These are phyloP conservation scores for Sonneratia alba DNA, from an alignment of 345 rosid species.

Conservation along the genomic window DNA sequence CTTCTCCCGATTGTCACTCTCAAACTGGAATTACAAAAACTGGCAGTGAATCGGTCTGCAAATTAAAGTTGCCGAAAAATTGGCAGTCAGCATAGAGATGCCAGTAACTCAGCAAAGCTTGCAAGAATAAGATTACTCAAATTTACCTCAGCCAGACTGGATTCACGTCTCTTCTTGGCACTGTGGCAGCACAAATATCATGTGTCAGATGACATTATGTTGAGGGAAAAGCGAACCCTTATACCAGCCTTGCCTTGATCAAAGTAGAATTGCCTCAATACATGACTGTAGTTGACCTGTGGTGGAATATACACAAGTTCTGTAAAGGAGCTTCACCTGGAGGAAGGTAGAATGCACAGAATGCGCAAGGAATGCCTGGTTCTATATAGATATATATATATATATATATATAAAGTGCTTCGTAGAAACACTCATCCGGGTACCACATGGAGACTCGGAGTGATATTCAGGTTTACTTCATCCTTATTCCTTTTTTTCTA, in stretches of 20 bases:
- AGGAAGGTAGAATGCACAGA: no score
- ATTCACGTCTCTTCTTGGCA: neutral
- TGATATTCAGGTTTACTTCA: no score
- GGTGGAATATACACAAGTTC: neutral
- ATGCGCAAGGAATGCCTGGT: no score
- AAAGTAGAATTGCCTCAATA: constrained; percentile 5
- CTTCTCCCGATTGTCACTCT: neutral
- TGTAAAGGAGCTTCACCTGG: no score
- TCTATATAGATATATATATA: no score
- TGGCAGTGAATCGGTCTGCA: neutral
- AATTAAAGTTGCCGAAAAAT: no score
- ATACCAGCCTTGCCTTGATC: constrained; percentile 17
- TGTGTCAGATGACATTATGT: constrained; percentile 1
- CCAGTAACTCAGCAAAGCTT: neutral
- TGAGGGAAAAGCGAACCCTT: constrained; percentile 12
- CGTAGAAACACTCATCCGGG: no score
- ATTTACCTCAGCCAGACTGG: constrained; percentile 4
- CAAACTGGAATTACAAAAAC: constrained; percentile 9
- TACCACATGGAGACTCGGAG: no score
- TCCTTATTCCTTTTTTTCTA: no score
- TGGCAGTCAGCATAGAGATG: neutral
- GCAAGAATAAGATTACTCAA: neutral
- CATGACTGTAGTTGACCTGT: constrained; percentile 17
- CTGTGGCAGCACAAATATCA: neutral
- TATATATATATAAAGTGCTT: no score